Conservation (phyloP, 2,329 filamentous ascomycete genomes). For the Decorospora gaudefroyi region DNA sequence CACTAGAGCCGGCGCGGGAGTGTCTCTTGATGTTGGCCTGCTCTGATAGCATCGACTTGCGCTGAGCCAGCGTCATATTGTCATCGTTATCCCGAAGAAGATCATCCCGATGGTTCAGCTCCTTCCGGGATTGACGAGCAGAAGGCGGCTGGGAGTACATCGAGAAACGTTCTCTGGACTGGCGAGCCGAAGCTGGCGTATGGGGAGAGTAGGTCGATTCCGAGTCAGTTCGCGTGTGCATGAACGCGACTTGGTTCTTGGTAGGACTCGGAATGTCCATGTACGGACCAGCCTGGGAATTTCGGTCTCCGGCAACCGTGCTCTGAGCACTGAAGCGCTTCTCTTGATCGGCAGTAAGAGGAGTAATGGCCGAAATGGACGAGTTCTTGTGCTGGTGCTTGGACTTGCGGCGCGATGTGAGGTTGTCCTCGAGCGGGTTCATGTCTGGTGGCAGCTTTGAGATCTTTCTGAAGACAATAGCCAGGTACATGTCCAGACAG, state of each 20-base stretch:
- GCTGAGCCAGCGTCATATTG: constrained; percentile 39
- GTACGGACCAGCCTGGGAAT: constrained; percentile 37
- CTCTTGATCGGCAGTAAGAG: constrained; percentile 57
- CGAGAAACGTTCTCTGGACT: constrained; percentile 57
- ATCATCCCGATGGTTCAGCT: constrained; percentile 43
- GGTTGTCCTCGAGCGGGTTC: constrained; percentile 87
- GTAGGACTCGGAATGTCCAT: constrained; percentile 41
- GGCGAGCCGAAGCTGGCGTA: constrained; percentile 57
- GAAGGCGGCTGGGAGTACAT: constrained; percentile 50
- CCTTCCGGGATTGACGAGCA: constrained; percentile 45
- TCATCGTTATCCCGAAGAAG: constrained; percentile 35
- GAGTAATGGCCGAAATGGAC: constrained; percentile 53
- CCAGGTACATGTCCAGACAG: constrained; percentile 72
- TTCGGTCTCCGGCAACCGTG: constrained; percentile 46
- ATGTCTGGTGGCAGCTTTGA: constrained; percentile 83
- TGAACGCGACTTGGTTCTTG: constrained; percentile 70
- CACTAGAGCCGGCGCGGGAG: constrained; percentile 34
- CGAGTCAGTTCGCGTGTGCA: constrained; percentile 73
- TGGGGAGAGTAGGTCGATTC: constrained; percentile 59
- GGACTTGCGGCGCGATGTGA: constrained; percentile 68
- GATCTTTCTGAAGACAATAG: constrained; percentile 80
- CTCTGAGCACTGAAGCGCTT: constrained; percentile 62
- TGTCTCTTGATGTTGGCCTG: constrained; percentile 43
- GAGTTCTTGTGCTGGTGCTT: constrained; percentile 76
- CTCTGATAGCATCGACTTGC: constrained; percentile 41